These are phyloP conservation scores for Cnidoscolus chayamansa DNA, from an alignment of 441 rosid species.

Conservation along the genomic window DNA sequence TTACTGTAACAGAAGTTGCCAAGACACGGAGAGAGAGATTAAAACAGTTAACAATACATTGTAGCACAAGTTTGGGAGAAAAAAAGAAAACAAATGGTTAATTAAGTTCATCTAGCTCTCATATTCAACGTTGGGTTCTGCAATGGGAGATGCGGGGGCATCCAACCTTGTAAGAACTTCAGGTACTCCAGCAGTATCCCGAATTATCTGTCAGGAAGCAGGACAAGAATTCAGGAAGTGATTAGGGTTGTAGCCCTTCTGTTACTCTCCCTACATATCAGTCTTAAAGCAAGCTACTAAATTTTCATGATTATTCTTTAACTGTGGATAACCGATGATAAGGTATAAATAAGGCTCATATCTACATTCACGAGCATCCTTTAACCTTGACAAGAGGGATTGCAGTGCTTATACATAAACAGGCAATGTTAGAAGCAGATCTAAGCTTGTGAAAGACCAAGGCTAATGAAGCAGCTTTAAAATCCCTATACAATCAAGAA, in stretches of 20 bases:
- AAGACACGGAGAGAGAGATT: not conserved
- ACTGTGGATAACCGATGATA: not conserved
- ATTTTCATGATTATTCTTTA: not conserved
- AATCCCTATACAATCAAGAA: too few relatives aligned
- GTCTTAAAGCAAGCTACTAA: not conserved
- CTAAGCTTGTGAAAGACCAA: too few relatives aligned
- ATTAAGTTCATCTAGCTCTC: constrained; percentile 42
- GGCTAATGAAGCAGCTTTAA: too few relatives aligned
- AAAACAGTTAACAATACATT: not conserved
- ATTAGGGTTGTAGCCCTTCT: not conserved
- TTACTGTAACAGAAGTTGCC: not conserved
- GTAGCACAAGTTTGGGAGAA: not conserved
- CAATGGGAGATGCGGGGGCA: constrained; percentile 38
- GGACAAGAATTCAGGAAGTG: constrained; percentile 5
- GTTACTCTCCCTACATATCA: too few relatives aligned
- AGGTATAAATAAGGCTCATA: not conserved
- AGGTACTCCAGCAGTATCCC: constrained; percentile 69
- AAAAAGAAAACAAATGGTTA: too few relatives aligned
- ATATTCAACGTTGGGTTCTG: constrained; percentile 48
- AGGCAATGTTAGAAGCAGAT: too few relatives aligned
- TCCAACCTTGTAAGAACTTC: constrained; percentile 86
- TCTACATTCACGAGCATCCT: not conserved
- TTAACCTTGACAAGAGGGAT: not conserved
- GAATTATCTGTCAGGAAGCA: constrained; percentile 51
- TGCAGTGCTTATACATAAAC: not conserved